Evolutionary conservation across 805 yeast genomes (phyloP).

Genomic region (Sugiyamaella chiloensis): DNA sequence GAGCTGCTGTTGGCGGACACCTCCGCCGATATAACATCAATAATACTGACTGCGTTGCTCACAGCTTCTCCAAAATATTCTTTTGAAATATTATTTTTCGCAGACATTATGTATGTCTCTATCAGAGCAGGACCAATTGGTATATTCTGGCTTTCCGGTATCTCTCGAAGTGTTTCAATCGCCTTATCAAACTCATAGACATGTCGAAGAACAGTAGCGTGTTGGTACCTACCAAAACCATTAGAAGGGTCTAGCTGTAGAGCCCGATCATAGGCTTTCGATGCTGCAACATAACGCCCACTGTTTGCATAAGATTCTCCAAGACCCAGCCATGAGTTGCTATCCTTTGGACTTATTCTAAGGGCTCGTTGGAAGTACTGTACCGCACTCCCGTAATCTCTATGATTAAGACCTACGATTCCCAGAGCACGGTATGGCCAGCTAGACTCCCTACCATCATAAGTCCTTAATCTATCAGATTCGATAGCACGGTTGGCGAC

Average conservation of each 20-base stretch:
- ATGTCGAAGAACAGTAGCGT: slow-evolving; percentile 61
- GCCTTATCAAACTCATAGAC: slow-evolving; percentile 68
- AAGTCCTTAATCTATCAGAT: slow-evolving; percentile 49
- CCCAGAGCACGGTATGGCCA: slow-evolving; percentile 95
- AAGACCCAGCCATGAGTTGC: slow-evolving; percentile 87
- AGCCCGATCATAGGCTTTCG: slow-evolving; percentile 74
- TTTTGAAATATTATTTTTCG: slow-evolving; percentile 48
- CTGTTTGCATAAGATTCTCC: slow-evolving; percentile 91
- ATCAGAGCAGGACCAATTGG: slow-evolving; percentile 46
- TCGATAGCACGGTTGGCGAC: slow-evolving; percentile 64
- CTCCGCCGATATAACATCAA: slow-evolving; percentile 43
- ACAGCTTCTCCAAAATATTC: slow-evolving; percentile 71
- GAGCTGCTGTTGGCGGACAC: slow-evolving; percentile 37
- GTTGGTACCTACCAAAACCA: slow-evolving; percentile 63
- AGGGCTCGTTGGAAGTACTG: slow-evolving; percentile 87
- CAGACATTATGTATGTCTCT: slow-evolving; percentile 52
- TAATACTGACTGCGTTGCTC: slow-evolving; percentile 44
- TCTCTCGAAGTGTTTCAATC: slow-evolving; percentile 44
- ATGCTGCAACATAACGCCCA: slow-evolving; percentile 84
- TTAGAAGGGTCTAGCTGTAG: slow-evolving; percentile 49
- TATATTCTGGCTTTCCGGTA: slow-evolving; percentile 42
- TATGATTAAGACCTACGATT: slow-evolving; percentile 64
- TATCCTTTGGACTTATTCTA: slow-evolving; percentile 61
- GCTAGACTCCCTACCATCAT: slow-evolving; percentile 16
- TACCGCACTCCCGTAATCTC: slow-evolving; percentile 73